Evolutionary conservation across 768 basidiomycete species (phyloP).

Genomic region (Lyophyllum atratum): DNA sequence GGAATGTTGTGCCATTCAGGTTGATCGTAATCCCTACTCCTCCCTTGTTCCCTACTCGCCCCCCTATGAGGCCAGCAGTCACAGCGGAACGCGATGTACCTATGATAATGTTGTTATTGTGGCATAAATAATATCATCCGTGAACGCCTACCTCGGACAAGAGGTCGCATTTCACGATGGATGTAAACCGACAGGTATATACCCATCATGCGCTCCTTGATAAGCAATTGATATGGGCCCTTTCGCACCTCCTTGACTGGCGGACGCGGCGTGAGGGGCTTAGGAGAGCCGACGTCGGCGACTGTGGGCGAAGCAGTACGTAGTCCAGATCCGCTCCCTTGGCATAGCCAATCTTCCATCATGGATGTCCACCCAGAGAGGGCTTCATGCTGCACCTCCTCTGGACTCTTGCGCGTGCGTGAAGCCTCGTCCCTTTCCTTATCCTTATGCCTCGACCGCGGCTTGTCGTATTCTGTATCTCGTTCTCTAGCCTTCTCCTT

Average conservation of each 20-base stretch:
- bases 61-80: conserved; percentile 87
- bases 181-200: conserved; percentile 79
- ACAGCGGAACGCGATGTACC: conserved; percentile 82
- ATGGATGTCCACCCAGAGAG: conserved; percentile 71
- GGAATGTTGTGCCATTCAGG: conserved; percentile 76
- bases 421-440: conserved; percentile 37
- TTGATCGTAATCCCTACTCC: conserved; percentile 90
- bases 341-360: conserved; percentile 74
- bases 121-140: background rate
- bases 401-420: conserved; percentile 33
- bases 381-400: conserved; percentile 35
- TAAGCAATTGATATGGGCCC: conserved; percentile 82
- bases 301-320: conserved; percentile 33
- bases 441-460: conserved; percentile 35
- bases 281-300: conserved; percentile 45
- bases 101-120: conserved; percentile 20
- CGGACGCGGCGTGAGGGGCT: conserved; percentile 42
- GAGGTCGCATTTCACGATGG: conserved; percentile 65
- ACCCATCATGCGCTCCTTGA: conserved; percentile 92
- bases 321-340: conserved; percentile 34
- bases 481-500: conserved; percentile 32
- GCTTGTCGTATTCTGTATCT: conserved; percentile 33
- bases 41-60: conserved; percentile 90
- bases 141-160: conserved; percentile 55
- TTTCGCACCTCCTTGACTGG: conserved; percentile 43